Evolutionary conservation across 495 filamentous ascomycete species (phyloP).

Genomic region (Neurospora sp.): DNA sequence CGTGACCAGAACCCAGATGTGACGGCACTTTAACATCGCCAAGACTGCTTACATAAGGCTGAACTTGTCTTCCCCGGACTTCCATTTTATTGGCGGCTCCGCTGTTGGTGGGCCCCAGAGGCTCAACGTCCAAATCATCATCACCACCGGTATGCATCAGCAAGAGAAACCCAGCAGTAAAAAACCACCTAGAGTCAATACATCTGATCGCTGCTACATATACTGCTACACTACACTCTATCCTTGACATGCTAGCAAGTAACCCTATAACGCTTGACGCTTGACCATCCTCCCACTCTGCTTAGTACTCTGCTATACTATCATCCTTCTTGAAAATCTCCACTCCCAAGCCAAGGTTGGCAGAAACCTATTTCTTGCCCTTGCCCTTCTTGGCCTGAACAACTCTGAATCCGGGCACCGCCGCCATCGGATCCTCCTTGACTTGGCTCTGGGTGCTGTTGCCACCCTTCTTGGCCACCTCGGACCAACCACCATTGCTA

Average conservation of each 20-base stretch:
- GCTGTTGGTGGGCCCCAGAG: not conserved
- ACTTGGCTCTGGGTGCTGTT: slow-evolving; percentile 9
- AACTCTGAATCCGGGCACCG: slow-evolving; percentile 66
- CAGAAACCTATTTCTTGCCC: slow-evolving; percentile 44
- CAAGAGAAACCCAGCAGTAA: not conserved
- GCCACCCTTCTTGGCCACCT: slow-evolving; percentile 85
- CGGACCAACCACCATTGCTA: slow-evolving; percentile 74
- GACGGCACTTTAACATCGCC: not conserved
- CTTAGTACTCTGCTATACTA: not conserved
- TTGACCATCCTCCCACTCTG: not conserved
- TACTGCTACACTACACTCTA: not conserved
- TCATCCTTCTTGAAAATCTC: not conserved
- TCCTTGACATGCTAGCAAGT: not conserved
- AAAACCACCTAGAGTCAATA: not conserved
- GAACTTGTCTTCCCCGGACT: not conserved
- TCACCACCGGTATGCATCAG: not conserved
- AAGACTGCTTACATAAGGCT: slow-evolving; percentile 9
- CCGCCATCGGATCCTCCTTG: slow-evolving; percentile 33
- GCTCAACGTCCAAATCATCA: not conserved
- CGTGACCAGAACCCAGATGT: not conserved
- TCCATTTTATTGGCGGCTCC: not conserved
- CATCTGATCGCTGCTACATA: not conserved
- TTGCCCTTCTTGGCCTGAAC: slow-evolving; percentile 82
- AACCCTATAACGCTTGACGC: not conserved
- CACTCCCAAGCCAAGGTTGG: not conserved